These are phyloP conservation scores for Picea abies DNA, from an alignment of 83 land plant species.

Conservation along the genomic window DNA sequence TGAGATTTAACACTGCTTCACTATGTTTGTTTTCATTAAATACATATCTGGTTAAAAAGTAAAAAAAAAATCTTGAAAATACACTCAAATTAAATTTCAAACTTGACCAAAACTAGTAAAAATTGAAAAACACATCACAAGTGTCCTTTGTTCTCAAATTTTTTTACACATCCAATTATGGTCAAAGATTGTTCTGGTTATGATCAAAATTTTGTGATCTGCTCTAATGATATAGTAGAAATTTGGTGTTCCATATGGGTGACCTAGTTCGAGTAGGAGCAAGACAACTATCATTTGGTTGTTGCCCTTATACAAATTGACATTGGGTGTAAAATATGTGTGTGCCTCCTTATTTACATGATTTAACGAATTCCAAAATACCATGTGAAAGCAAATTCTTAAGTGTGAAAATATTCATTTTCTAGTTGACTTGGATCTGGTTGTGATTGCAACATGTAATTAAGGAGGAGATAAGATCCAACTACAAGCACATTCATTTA, in stretches of 20 bases:
- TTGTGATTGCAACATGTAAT: neutral
- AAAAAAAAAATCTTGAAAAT: neutral
- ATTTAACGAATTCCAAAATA: neutral
- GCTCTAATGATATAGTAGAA: neutral
- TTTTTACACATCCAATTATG: neutral
- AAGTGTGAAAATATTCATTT: neutral
- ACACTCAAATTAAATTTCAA: neutral
- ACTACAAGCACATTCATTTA: neutral
- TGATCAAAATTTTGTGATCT: neutral
- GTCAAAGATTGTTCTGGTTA: neutral
- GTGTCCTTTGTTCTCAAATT: neutral
- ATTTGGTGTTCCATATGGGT: neutral
- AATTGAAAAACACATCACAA: neutral
- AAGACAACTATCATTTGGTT: neutral
- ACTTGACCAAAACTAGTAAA: neutral
- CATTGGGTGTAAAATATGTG: neutral
- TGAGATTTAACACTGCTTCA: too few relatives aligned
- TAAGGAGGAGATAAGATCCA: neutral
- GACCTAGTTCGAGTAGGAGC: neutral
- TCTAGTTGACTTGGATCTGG: neutral
- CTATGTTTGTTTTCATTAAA: too few relatives aligned
- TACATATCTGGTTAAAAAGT: neutral
- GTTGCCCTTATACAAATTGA: neutral
- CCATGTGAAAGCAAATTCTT: neutral
- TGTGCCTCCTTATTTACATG: neutral